Evolutionary conservation across 345 rosid species (phyloP), one percentile per base, ranked within the genome.

Genomic region (Gossypium thurberi): DNA sequence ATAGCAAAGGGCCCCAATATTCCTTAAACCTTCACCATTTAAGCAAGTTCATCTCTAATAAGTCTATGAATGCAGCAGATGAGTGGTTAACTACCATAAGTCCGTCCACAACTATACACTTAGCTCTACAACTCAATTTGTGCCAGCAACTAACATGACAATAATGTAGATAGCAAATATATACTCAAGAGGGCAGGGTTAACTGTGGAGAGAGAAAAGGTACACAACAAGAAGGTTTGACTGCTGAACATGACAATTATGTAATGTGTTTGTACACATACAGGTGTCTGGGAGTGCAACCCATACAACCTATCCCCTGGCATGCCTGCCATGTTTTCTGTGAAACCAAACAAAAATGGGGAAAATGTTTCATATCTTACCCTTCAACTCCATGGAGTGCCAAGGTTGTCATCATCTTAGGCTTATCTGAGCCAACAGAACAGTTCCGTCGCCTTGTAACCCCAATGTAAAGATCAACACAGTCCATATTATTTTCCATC

Each of bases 391-490:
- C 79, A 87, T 91, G 90, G 78, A 84, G 82, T 37, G 83, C 81
- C 88, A 91, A 78, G 43, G 84, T 81, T 70, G 84, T 81, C 74
- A 87, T 79, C 69, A 58, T 50, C 79, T 77, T 78, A 11, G 85
- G 70, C 85, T 85, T 84, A 71, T 87, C 90, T 65, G 79, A 78
- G 48, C 91, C 89, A 82, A 82, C 71, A 6, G 81, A 76, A 81
- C 81, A 84, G 75, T 77, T 89, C 77, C 94, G 83, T 75, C 79
- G 82, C 78, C 84, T 87, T 26, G 81, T 74, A 25, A 94, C 90
- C 26, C 97, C 90, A 14, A 94, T 81, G 76, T 82, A 90, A 33
- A 84, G 74, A 56, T 87, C 87, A 60, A 71, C 56, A 47, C 21
- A 65, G 73, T 68, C 83, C 17, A 78, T 25, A 18, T 20, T 78